Evolutionary conservation across 1,284 basidiomycete species (phyloP).

Genomic region (Tremellales sp.): DNA sequence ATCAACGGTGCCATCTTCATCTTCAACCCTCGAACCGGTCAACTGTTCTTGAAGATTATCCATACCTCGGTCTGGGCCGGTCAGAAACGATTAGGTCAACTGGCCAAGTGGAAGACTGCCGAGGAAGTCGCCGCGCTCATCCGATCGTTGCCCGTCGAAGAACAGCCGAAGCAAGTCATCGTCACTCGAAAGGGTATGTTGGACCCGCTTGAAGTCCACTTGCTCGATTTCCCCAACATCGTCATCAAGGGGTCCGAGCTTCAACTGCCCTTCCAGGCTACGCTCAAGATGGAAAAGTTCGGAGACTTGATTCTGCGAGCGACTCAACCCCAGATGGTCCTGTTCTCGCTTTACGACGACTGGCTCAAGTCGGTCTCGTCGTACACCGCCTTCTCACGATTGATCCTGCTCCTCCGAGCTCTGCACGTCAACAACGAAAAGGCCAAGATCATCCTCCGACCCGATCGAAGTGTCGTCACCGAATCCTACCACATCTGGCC

Average conservation of each 20-base stretch:
- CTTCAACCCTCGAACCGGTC: slow-evolving; percentile 97
- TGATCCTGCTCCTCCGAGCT: slow-evolving; percentile 91
- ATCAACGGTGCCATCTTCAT: slow-evolving; percentile 99
- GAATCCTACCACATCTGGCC: slow-evolving; percentile 99
- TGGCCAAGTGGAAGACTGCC: slow-evolving; percentile 96
- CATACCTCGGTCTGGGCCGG: slow-evolving; percentile 99
- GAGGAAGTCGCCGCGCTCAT: slow-evolving; percentile 99
- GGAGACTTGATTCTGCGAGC: slow-evolving; percentile 95
- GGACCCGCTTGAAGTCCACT: slow-evolving; percentile 94
- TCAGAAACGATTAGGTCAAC: slow-evolving; percentile 98
- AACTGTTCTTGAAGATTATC: slow-evolving; percentile 97
- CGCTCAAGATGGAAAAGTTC: slow-evolving; percentile 99
- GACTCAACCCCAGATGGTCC: slow-evolving; percentile 97
- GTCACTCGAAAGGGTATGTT: slow-evolving; percentile 99
- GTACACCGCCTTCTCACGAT: slow-evolving; percentile 97
- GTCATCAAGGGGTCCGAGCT: slow-evolving; percentile 99
- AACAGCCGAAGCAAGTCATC: slow-evolving; percentile 99
- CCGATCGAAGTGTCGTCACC: slow-evolving; percentile 90
- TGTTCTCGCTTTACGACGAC: slow-evolving; percentile 98
- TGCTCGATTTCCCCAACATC: slow-evolving; percentile 99
- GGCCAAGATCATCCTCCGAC: slow-evolving; percentile 90
- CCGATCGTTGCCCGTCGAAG: slow-evolving; percentile 94
- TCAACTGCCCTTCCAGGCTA: slow-evolving; percentile 98
- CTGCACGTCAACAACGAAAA: slow-evolving; percentile 99
- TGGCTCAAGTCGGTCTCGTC: slow-evolving; percentile 99